Evolutionary conservation across 1,139 yeast species (phyloP).

Genomic region (Pneumocystis carinii): DNA sequence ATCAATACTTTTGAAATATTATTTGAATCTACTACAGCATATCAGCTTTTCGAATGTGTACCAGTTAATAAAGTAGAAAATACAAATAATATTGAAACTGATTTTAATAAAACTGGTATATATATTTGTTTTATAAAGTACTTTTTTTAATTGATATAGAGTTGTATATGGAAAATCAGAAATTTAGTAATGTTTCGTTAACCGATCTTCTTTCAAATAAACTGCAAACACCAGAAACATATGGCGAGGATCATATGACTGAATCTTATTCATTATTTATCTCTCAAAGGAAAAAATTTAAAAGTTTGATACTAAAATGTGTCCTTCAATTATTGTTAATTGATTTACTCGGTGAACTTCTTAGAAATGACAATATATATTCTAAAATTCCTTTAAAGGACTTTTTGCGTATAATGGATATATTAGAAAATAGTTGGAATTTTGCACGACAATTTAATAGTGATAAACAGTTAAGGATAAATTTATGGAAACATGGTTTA

Average conservation of each 20-base stretch:
- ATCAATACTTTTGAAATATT: conserved; percentile 48
- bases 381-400: conserved; percentile 51
- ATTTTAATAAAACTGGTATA: conserved; percentile 13
- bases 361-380: conserved; percentile 53
- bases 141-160: background rate
- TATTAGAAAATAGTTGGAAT: conserved; percentile 54
- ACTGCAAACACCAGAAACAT: background rate
- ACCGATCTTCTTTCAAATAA: background rate
- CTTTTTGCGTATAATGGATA: conserved; percentile 42
- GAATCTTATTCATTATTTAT: background rate
- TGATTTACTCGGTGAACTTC: conserved; percentile 68
- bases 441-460: conserved; percentile 82
- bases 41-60: conserved; percentile 43
- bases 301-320: conserved; percentile 79
- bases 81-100: conserved; percentile 14
- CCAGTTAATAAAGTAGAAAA: conserved; percentile 16
- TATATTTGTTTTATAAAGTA: background rate
- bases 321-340: conserved; percentile 80
- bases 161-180: background rate
- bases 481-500: conserved; percentile 47
- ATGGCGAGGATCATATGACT: background rate
- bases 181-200: background rate
- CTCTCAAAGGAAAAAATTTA: conserved; percentile 38
- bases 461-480: conserved; percentile 68
- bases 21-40: conserved; percentile 73